These are phyloP conservation scores for Penicillium egyptiacum DNA, from an alignment of 495 filamentous ascomycete genomes.

Conservation along the genomic window DNA sequence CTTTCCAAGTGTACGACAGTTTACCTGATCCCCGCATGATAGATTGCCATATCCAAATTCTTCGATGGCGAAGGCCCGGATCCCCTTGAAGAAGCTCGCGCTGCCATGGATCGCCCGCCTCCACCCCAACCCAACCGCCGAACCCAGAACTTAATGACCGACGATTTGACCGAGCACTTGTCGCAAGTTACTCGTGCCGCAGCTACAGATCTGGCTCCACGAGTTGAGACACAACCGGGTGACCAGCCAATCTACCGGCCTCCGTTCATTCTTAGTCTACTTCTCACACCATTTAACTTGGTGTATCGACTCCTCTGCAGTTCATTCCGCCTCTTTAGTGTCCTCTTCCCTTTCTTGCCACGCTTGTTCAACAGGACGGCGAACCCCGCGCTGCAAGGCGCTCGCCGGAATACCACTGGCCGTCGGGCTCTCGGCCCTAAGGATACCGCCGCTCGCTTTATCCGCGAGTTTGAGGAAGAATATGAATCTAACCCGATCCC, in stretches of 20 bases:
- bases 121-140: conserved; percentile 58
- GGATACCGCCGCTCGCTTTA: conserved; percentile 85
- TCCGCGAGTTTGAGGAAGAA: conserved; percentile 90
- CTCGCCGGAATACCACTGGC: conserved; percentile 63
- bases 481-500: conserved; percentile 69
- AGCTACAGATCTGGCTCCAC: conserved; percentile 60
- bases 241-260: conserved; percentile 62
- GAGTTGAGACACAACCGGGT: conserved; percentile 74
- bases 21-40: conserved; percentile 13
- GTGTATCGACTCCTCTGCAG: conserved; percentile 66
- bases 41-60: conserved; percentile 96
- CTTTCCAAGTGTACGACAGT: background rate
- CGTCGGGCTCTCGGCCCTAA: conserved; percentile 74
- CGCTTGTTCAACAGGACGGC: conserved; percentile 56
- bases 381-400: conserved; percentile 49
- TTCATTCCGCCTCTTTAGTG: conserved; percentile 64
- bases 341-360: conserved; percentile 81
- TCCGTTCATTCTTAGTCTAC: conserved; percentile 68
- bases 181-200: conserved; percentile 29
- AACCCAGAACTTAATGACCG: conserved; percentile 51
- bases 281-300: conserved; percentile 81
- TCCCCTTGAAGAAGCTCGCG: conserved; percentile 72
- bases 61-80: conserved; percentile 93
- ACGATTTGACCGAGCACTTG: conserved; percentile 58
- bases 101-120: conserved; percentile 56